Percentiles rank a stretch among this genome's conserved stretches.
phyloP scores from a whole-genome alignment of 2,329 filamentous ascomycete genomes.

The Ophiosphaerella narmari region DNA sequence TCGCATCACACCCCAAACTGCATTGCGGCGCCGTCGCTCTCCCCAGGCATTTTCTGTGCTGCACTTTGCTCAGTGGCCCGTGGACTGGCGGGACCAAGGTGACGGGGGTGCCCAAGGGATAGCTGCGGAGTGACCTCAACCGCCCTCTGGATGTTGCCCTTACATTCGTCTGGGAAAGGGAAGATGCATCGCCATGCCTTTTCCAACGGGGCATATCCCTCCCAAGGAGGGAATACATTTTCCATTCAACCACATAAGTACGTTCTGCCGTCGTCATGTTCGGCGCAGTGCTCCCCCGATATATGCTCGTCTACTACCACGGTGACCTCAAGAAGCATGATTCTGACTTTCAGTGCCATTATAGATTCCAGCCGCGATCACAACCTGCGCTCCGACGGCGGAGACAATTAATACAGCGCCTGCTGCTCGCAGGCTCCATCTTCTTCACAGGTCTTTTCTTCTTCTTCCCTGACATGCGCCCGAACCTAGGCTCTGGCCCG shows the following conservation, averaged over 20 bases:
- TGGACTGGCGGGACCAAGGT: slow-evolving; percentile 40
- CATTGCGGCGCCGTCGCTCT: background rate
- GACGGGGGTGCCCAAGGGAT: slow-evolving; percentile 45
- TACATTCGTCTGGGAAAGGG: slow-evolving; percentile 60
- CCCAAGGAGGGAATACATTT: slow-evolving; percentile 71
- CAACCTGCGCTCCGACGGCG: slow-evolving; percentile 74
- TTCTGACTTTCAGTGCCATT: slow-evolving; percentile 39
- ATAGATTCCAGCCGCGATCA: slow-evolving; percentile 83
- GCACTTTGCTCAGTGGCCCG: slow-evolving; percentile 21
- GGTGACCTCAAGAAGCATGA: slow-evolving; percentile 22
- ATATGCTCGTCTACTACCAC: slow-evolving; percentile 22
- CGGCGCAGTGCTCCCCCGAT: slow-evolving; percentile 20
- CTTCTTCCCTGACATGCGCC: slow-evolving; percentile 75
- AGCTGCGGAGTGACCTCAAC: slow-evolving; percentile 30
- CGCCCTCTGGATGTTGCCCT: slow-evolving; percentile 61
- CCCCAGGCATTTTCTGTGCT: slow-evolving; percentile 13
- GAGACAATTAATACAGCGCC: slow-evolving; percentile 71
- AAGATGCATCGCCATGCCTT: slow-evolving; percentile 90
- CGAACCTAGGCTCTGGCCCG: slow-evolving; percentile 64
- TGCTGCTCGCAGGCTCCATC: slow-evolving; percentile 62
- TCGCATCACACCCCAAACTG: slow-evolving; percentile 1
- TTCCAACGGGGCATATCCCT: slow-evolving; percentile 78
- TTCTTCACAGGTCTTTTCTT: slow-evolving; percentile 68
- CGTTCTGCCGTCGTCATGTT: slow-evolving; percentile 41
- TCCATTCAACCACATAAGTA: slow-evolving; percentile 90